Evolutionary conservation across 176 grass and related monocot genomes (phyloP), one percentile per base, ranked within the genome.

Genomic region (Hsuehochloa calcarea): DNA sequence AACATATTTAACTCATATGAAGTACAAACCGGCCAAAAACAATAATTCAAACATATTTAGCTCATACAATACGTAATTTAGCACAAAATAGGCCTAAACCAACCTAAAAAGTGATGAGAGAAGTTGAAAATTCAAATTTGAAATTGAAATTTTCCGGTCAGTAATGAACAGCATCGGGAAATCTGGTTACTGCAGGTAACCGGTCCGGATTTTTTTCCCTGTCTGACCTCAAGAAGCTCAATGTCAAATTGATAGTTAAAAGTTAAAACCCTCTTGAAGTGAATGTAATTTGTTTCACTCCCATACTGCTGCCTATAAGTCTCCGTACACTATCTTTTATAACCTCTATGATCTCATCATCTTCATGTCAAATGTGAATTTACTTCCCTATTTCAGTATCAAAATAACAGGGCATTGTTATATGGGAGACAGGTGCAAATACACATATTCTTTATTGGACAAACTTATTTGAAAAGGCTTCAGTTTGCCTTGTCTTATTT

Each of bases 221-320:
- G n/a, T n/a, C 79, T 45, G 84, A 91, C 72, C 90, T 89, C 62
- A 87, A 85, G 84, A 93, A 80, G 55, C 81, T 88, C 63, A 85
- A 85, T 55, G 77, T 87, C 20, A 77, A 81, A 81, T 82, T 66
- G 27, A 79, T 87, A 49, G 85, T 90, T 67, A 89, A 86, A 85
- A 89, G 77, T 90, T 67, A 89, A 86, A 85, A 89, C 80, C 77
- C 84, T 83, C 22, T 60, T 72, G 45, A 80, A 58, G 39, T 31
- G 19, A 45, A 65, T 15, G 13, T 39, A 65, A 66, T 71, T 70
- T 22, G 16, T 38, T 65, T 55, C 63, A 71, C 70, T 83, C 14
- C 56, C 40, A 65, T 27, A n/a, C 37, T 84, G 70, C 43, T 83
- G 25, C 80, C 79, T 69, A 67, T 49, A 25, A 22, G 35, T 85